Evolutionary conservation across 1,284 basidiomycete genomes (phyloP).

Genomic region (Ceratorhiza oryzae-sativae): DNA sequence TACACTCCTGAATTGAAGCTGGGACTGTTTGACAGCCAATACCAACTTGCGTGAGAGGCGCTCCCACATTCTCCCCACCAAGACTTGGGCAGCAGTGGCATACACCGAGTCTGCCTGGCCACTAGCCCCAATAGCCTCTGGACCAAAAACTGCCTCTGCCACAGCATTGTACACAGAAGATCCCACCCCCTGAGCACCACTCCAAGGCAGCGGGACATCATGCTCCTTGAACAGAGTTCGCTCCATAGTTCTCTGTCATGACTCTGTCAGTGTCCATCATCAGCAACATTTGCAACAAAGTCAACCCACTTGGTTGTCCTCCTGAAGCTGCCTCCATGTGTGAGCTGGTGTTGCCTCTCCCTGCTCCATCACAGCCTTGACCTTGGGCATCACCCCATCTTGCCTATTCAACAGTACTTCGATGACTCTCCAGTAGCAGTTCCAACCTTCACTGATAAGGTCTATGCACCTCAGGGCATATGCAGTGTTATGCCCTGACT

Average conservation of each 20-base stretch:
- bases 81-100: neutral
- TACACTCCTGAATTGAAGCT: too few relatives aligned
- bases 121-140: neutral
- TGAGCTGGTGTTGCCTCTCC: neutral
- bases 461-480: neutral
- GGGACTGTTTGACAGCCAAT: neutral
- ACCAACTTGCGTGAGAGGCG: neutral
- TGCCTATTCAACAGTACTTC: neutral
- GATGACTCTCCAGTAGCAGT: too few relatives aligned
- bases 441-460: neutral
- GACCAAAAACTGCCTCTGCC: neutral
- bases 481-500: neutral
- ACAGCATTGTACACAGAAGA: neutral
- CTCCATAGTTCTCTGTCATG: neutral
- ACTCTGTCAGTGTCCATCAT: neutral
- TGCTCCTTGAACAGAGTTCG: neutral
- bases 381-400: neutral
- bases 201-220: neutral
- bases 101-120: neutral
- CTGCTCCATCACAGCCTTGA: neutral
- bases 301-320: neutral
- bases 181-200: neutral
- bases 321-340: slow-evolving; percentile 4
- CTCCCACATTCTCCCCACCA: neutral
- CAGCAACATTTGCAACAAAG: too few relatives aligned